Conservation (phyloP, 176 grass and related monocot species). For the Puccinellia tenuiflora region DNA sequence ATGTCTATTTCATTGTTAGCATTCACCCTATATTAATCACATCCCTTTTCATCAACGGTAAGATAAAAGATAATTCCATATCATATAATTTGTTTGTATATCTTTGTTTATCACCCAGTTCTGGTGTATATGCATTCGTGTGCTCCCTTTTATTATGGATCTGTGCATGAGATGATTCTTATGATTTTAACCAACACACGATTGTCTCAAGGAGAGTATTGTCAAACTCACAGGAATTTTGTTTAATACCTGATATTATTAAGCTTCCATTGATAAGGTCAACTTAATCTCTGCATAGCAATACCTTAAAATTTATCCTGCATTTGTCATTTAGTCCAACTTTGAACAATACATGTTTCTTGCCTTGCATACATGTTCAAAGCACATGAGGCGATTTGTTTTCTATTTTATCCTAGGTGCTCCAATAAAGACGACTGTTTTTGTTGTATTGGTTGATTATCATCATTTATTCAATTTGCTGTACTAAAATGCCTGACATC, state of each 20-base stretch:
- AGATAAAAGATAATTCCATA: not conserved
- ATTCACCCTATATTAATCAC: not conserved
- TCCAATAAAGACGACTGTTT: not conserved
- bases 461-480: not conserved
- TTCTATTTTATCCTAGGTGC: not conserved
- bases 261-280: not conserved
- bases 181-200: not conserved
- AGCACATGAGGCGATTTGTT: constrained; percentile 1
- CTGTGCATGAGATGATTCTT: not conserved
- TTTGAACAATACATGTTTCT: not conserved
- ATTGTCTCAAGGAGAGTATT: not conserved
- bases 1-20: not conserved
- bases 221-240: not conserved
- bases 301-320: not conserved
- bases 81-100: not conserved
- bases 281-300: not conserved
- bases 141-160: not conserved
- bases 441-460: not conserved
- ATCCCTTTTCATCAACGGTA: not conserved
- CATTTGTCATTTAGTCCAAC: not conserved
- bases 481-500: not conserved
- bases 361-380: not conserved
- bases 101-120: not conserved
- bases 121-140: not conserved
- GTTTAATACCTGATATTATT: not conserved